phyloP scores from a whole-genome alignment of 345 rosid genomes.

The Rhodomyrtus tomentosa region DNA sequence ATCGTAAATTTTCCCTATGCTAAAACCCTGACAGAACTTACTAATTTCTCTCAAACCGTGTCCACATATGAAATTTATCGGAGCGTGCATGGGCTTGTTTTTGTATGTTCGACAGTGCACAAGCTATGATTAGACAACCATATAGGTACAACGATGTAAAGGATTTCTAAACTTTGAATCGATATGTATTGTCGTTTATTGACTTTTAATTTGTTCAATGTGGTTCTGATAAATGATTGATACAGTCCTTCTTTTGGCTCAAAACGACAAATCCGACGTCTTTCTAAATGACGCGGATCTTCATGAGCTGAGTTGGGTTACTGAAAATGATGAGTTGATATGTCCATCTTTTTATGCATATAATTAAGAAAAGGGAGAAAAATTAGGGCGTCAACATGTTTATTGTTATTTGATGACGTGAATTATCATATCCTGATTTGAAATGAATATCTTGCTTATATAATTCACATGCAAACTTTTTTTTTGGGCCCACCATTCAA shows the following conservation, averaged over 20 bases:
- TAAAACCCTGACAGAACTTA: background rate
- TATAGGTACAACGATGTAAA: background rate
- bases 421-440: background rate
- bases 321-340: too few species aligned
- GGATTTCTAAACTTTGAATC: background rate
- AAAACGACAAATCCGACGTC: background rate
- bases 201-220: background rate
- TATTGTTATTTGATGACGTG: background rate
- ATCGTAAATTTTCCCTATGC: background rate
- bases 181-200: background rate
- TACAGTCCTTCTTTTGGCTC: background rate
- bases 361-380: too few species aligned
- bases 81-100: background rate
- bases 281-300: too few species aligned
- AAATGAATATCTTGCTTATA: background rate
- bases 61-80: background rate
- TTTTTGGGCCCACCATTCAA: background rate
- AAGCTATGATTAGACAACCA: background rate
- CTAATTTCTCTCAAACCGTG: background rate
- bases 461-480: background rate
- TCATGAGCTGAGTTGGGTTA: too few species aligned
- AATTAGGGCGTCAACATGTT: background rate
- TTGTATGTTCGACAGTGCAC: background rate
- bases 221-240: background rate
- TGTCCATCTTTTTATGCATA: too few species aligned